Base-by-base conservation (phyloP, 345 rosid genomes). In the Euphorbia tirucalli region DNA sequence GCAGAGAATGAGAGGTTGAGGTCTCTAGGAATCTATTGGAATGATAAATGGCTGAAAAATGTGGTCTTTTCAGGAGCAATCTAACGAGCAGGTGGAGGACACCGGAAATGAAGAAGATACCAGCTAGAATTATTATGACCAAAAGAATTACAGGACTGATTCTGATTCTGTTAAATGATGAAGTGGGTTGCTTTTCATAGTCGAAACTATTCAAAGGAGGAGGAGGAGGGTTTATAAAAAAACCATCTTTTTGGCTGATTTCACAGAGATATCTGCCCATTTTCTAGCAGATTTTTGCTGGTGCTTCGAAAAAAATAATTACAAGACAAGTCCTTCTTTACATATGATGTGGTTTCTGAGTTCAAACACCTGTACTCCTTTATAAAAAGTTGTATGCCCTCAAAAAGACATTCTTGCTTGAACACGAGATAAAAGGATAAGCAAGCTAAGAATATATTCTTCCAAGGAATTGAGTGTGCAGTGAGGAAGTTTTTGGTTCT, bases 31-130 rank as follows among this genome's bases (percentile, higher is more conserved):
- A 77, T 66, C 87, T 72, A 22, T 82, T 81, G 71, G 87, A 82
- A 35, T 79, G 84, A 62, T 64, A 83, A 65, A 83, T 61, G 54
- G 84, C 76, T 52, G 84, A 79, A 41, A 86, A 81, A 43, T 82
- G 75, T 28, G 85, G 24, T 22, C 88, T 77, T 74, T 80, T 83
- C 61, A 32, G 54, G 70, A 87, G 74, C 75, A 72, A 83, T 77
- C 92, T 87, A 59, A 83, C 60, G 19, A 90, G 85, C 72, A 90
- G 77, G 68, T 89, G 93, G 71, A 90, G 80, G 44, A 89, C 75
- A 69, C 89, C 89, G 30, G 79, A 84, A 30, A 89, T 28, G 71
- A 89, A 84, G 80, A 89, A 76, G 72, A 86, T 58, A 30, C 71
- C 81, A 66, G 90, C 89, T 61, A 87, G 62, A 78, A 83, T 77